phyloP scores from a whole-genome alignment of 768 basidiomycete genomes.

The Chalciporus pseudorubinellus region DNA sequence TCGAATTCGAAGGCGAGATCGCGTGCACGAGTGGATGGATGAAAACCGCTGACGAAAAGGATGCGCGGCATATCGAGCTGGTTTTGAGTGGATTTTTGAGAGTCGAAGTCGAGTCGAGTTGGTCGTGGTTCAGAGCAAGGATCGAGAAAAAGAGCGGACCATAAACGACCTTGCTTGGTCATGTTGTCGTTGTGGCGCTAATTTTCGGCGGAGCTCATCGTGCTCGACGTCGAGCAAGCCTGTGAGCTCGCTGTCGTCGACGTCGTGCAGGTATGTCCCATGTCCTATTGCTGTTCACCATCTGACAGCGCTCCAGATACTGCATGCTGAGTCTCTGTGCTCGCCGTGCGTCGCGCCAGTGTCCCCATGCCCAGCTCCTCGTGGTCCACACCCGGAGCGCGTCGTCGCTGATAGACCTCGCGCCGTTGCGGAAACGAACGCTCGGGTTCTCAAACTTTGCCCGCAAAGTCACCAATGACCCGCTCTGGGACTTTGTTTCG shows the following conservation, averaged over 20 bases:
- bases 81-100: slow-evolving; percentile 4
- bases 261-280: slow-evolving; percentile 3
- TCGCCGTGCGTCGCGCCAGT: slow-evolving; percentile 2
- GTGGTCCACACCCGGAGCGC: slow-evolving; percentile 4
- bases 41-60: slow-evolving; percentile 84
- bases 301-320: slow-evolving; percentile 15
- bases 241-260: not conserved
- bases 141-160: slow-evolving; percentile 28
- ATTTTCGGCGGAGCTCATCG: not conserved
- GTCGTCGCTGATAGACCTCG: slow-evolving; percentile 23
- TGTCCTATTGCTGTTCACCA: not conserved
- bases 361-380: not conserved
- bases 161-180: slow-evolving; percentile 27
- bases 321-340: slow-evolving; percentile 20
- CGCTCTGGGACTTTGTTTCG: slow-evolving; percentile 43
- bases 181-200: slow-evolving; percentile 39
- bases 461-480: slow-evolving; percentile 36
- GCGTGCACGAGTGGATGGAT: slow-evolving; percentile 76
- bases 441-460: slow-evolving; percentile 33
- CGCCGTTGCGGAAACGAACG: slow-evolving; percentile 19
- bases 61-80: slow-evolving; percentile 64
- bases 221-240: slow-evolving; percentile 1
- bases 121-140: slow-evolving; percentile 26
- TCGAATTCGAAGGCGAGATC: slow-evolving; percentile 88
- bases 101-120: slow-evolving; percentile 1